These are phyloP conservation scores for Lactarius psammicola DNA, from an alignment of 768 basidiomycete species.

Conservation along the genomic window DNA sequence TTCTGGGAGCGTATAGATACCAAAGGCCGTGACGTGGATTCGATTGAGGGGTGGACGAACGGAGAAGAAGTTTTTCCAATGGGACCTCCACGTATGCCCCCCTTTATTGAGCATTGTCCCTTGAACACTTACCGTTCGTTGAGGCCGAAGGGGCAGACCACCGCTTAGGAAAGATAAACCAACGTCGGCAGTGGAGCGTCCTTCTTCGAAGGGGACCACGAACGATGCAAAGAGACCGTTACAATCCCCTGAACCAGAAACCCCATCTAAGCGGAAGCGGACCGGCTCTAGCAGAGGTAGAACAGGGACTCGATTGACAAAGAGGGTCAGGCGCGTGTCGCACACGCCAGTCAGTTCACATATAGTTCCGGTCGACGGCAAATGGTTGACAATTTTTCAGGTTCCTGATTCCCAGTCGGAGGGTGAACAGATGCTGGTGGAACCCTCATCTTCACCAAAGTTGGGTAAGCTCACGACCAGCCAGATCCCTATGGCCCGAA, in stretches of 20 bases:
- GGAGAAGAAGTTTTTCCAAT: constrained; percentile 27
- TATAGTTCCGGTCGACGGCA: not conserved
- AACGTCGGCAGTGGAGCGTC: not conserved
- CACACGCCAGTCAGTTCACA: constrained; percentile 14
- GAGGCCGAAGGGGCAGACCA: constrained; percentile 14
- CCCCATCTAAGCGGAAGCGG: constrained; percentile 20
- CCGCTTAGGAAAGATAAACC: constrained; percentile 4
- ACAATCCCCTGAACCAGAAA: not conserved
- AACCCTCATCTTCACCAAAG: not conserved
- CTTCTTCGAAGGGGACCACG: not conserved
- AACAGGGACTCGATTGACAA: constrained; percentile 1
- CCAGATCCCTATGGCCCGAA: not conserved
- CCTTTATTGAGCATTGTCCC: not conserved
- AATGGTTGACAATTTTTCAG: not conserved
- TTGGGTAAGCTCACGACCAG: constrained; percentile 8
- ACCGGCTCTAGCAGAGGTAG: constrained; percentile 3
- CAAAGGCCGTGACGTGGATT: constrained; percentile 20
- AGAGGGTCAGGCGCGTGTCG: not conserved
- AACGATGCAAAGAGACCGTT: constrained; percentile 15
- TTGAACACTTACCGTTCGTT: not conserved
- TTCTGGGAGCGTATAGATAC: constrained; percentile 28
- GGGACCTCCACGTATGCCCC: constrained; percentile 22
- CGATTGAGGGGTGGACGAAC: constrained; percentile 22
- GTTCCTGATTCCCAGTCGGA: constrained; percentile 23
- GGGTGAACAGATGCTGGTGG: constrained; percentile 3